phyloP scores from a whole-genome alignment of 1,284 basidiomycete species.

The Rhizoctonia solani region DNA sequence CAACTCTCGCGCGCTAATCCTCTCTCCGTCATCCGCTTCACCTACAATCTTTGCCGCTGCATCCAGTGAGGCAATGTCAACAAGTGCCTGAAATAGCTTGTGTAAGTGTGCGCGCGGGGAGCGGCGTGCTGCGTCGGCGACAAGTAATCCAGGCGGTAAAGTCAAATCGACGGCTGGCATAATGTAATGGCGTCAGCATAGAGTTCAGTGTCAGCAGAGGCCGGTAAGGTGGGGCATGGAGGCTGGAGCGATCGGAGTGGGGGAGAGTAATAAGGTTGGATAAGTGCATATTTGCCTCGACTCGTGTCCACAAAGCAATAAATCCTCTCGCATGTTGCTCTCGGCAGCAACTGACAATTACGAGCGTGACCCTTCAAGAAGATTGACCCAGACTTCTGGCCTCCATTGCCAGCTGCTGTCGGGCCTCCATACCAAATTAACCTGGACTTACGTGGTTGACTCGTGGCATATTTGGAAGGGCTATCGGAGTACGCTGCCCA shows the following conservation, averaged over 20 bases:
- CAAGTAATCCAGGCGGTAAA: constrained; percentile 54
- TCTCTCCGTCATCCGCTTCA: constrained; percentile 43
- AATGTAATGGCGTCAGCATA: neutral
- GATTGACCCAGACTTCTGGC: too few relatives aligned
- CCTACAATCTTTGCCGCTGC: constrained; percentile 43
- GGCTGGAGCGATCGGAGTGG: too few relatives aligned
- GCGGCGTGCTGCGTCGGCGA: constrained; percentile 68
- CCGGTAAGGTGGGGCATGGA: too few relatives aligned
- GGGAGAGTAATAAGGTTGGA: too few relatives aligned
- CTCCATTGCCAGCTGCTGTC: too few relatives aligned
- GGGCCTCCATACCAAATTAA: too few relatives aligned
- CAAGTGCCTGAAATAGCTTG: constrained; percentile 77
- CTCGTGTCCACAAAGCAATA: neutral
- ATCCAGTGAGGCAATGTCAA: constrained; percentile 62
- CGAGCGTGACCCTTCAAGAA: too few relatives aligned
- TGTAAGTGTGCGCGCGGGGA: constrained; percentile 81
- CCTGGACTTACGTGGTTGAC: constrained; percentile 57
- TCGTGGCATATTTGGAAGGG: constrained; percentile 58
- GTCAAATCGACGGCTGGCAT: constrained; percentile 52
- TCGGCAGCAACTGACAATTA: neutral
- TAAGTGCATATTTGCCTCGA: too few relatives aligned
- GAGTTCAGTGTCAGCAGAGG: too few relatives aligned
- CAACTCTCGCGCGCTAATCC: constrained; percentile 68
- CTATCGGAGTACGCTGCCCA: constrained; percentile 72
- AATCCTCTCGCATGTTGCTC: neutral